phyloP scores from a whole-genome alignment of 345 rosid species.

The Bruguiera gymnorhiza region DNA sequence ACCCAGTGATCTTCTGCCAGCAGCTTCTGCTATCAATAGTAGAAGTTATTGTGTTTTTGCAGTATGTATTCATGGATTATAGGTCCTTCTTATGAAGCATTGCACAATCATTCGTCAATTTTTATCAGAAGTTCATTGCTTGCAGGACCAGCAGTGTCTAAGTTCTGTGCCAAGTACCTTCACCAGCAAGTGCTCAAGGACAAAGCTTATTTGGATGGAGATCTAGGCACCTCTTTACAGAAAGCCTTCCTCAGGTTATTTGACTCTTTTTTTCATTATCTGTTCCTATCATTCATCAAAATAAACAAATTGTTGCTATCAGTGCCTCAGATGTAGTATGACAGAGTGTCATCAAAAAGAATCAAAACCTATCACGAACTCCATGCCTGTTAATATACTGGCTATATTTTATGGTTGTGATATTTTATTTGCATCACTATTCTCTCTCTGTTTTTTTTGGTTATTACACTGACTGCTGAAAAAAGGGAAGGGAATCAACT shows the following conservation, averaged over 20 bases:
- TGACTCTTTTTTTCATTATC: background rate
- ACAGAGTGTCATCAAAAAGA: no score
- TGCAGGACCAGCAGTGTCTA: slow-evolving; percentile 84
- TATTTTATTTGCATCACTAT: no score
- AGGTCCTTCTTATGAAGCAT: background rate
- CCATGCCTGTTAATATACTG: no score
- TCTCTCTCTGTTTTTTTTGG: no score
- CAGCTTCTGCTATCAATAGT: no score
- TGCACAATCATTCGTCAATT: background rate
- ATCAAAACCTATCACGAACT: no score
- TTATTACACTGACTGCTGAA: no score
- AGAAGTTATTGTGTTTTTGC: background rate
- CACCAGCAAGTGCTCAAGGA: slow-evolving; percentile 76
- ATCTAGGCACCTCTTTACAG: slow-evolving; percentile 59
- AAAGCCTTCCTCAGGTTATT: slow-evolving; percentile 78
- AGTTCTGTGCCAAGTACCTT: slow-evolving; percentile 87
- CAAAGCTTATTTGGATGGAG: slow-evolving; percentile 66
- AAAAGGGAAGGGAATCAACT: no score
- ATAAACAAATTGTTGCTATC: no score
- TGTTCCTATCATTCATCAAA: background rate
- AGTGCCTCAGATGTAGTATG: no score
- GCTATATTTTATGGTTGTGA: no score
- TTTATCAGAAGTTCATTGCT: slow-evolving; percentile 6
- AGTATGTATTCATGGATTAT: background rate
- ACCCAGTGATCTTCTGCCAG: background rate